Conservation (phyloP, 257 asterid genomes). For the Solanum dulcamara region DNA sequence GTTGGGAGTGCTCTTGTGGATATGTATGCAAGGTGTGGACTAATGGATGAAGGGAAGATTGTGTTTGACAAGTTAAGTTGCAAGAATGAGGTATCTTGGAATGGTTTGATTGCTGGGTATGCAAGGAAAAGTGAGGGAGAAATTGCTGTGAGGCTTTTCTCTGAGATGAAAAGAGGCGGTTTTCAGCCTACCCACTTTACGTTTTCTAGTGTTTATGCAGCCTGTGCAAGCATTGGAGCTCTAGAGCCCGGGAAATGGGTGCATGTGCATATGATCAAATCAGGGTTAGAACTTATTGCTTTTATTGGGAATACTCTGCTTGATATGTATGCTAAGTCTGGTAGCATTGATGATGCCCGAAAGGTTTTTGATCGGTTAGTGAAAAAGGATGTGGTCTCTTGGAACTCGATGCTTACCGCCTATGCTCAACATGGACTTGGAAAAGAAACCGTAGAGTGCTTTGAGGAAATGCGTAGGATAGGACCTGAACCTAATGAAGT, state of each 20-base stretch:
- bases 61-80: conserved; percentile 34
- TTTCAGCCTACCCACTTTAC: conserved; percentile 64
- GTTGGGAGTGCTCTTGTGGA: conserved; percentile 80
- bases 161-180: conserved; percentile 53
- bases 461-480: conserved; percentile 42
- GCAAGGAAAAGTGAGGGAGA: conserved; percentile 61
- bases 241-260: conserved; percentile 77
- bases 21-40: conserved; percentile 51
- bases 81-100: conserved; percentile 79
- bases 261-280: conserved; percentile 61
- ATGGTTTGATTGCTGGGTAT: conserved; percentile 63
- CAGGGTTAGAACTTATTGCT: conserved; percentile 43
- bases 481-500: conserved; percentile 59
- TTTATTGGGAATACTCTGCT: conserved; percentile 75
- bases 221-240: conserved; percentile 64
- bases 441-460: conserved; percentile 40
- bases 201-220: conserved; percentile 57
- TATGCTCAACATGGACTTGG: conserved; percentile 84
- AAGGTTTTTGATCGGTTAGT: conserved; percentile 49
- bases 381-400: conserved; percentile 56
- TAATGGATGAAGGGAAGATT: conserved; percentile 38
- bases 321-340: conserved; percentile 78
- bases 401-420: conserved; percentile 86
- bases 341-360: conserved; percentile 60
- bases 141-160: conserved; percentile 35